Percentiles rank a stretch among this genome's conserved stretches.
These are phyloP conservation scores for Aspergillus floridensis DNA, from an alignment of 2,329 filamentous ascomycete genomes.

Conservation along the genomic window DNA sequence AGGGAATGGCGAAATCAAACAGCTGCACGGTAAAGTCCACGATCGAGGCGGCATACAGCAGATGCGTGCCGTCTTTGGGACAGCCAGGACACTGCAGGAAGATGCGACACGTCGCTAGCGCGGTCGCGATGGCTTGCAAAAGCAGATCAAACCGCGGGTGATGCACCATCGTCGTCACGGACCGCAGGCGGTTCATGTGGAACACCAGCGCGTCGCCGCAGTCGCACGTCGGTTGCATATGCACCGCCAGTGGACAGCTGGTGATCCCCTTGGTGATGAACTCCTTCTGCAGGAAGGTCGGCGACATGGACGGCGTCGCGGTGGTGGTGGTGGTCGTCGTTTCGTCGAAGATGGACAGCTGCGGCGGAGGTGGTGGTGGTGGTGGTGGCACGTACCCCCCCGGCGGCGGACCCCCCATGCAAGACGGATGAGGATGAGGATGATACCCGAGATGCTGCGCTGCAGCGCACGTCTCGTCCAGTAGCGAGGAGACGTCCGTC, in stretches of 20 bases:
- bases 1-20: slow-evolving; percentile 32
- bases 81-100: slow-evolving; percentile 33
- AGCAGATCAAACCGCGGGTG: slow-evolving; percentile 33
- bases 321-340: slow-evolving; percentile 13
- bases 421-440: neutral
- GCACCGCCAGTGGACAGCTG: slow-evolving; percentile 29
- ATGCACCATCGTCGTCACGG: slow-evolving; percentile 26
- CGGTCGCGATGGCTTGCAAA: slow-evolving; percentile 31
- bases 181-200: slow-evolving; percentile 31
- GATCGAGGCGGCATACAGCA: slow-evolving; percentile 30
- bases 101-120: slow-evolving; percentile 28
- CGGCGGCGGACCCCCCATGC: neutral
- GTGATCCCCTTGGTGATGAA: slow-evolving; percentile 26
- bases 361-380: neutral
- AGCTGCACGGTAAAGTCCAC: slow-evolving; percentile 32
- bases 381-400: neutral
- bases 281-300: slow-evolving; percentile 30
- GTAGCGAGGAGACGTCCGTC: slow-evolving; percentile 10
- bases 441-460: slow-evolving; percentile 10
- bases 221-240: slow-evolving; percentile 29
- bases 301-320: slow-evolving; percentile 28
- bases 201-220: slow-evolving; percentile 31
- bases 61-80: slow-evolving; percentile 29
- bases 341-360: slow-evolving; percentile 10
- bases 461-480: slow-evolving; percentile 11